Base-by-base conservation (phyloP, 2,329 filamentous ascomycete genomes). In the Aspergillus sp. region DNA sequence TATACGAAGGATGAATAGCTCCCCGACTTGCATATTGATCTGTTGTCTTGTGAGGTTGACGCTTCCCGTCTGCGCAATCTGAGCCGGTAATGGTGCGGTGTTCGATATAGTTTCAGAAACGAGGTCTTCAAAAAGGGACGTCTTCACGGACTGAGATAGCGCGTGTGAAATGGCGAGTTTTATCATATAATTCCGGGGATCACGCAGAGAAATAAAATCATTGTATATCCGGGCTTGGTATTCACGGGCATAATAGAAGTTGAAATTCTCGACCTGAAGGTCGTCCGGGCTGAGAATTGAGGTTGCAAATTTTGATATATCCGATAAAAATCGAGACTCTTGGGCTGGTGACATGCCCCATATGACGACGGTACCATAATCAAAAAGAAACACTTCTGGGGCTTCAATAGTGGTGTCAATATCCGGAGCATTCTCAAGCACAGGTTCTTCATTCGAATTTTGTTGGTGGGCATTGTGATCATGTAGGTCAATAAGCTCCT, bases 181-280 rank as follows among this genome's bases (percentile, higher is more conserved):
- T 65, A 90, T 96, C 95, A 98, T 98, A 79, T 98, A 96, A 75
- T 96, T 96, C 69, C 88, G 88, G 77, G 96, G 96, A 68, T 98
- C 93, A 49, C 93, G 84, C 60, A 99, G 77, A 2, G 91, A 95
- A 75, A 99, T 99, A 69, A 99, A 99, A 76, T 99, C 95, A 76
- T 99, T 99, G 83, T 99, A 99, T 74, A 99, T 99, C 52, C 95
- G 89, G 21, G 95, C 91, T 77, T 99, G 96, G 73, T 99, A 99
- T 72, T 98, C 93, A 68, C 90, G 86, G 3, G 95, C 98, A 79
- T 99, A 98, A 80, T 99, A 99, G 75, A 98, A 99, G 74, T 99
- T 99, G 82, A 99, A 99, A 70, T 93, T 91, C 75, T 99, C 95
- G 47, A 92, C 91, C 77, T 99, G 93, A 31, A 96, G 88, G 66